phyloP scores from a whole-genome alignment of 768 basidiomycete genomes.

The Russula sp. region DNA sequence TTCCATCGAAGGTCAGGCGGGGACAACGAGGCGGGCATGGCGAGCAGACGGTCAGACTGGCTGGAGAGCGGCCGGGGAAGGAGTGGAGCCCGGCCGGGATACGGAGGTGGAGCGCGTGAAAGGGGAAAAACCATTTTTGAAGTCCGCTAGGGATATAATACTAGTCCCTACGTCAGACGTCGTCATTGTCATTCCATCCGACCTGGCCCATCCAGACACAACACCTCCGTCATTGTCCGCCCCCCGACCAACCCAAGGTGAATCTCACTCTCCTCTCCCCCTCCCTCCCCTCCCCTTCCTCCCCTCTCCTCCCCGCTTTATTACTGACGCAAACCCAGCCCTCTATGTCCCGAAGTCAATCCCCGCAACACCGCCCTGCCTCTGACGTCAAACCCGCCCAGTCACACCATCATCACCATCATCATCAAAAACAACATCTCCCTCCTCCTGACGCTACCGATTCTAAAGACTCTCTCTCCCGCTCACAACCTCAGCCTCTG shows the following conservation, averaged over 20 bases:
- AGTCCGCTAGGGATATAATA: conserved; percentile 39
- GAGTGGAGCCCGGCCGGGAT: conserved; percentile 18
- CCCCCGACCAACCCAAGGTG: background rate
- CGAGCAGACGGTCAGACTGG: background rate
- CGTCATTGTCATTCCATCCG: conserved; percentile 27
- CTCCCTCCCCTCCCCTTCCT: background rate
- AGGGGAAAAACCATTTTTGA: conserved; percentile 25
- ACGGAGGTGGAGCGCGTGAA: conserved; percentile 17
- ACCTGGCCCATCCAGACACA: conserved; percentile 22
- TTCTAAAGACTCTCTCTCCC: conserved; percentile 1
- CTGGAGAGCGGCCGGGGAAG: conserved; percentile 12
- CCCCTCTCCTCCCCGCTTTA: background rate
- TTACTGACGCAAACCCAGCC: conserved; percentile 9
- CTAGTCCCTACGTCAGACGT: conserved; percentile 37
- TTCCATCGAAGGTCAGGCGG: conserved; percentile 23
- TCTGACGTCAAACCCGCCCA: conserved; percentile 20
- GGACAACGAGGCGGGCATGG: conserved; percentile 12
- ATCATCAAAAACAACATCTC: background rate
- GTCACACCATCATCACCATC: conserved; percentile 11
- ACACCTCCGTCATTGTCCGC: conserved; percentile 12
- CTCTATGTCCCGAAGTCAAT: conserved; percentile 25
- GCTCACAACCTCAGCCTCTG: background rate
- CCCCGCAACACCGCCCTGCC: conserved; percentile 28
- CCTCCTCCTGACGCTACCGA: conserved; percentile 8
- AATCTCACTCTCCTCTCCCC: background rate